Evolutionary conservation across 805 yeast genomes (phyloP), one percentile per base, ranked within the genome.

Genomic region (Helenozyma baotianmanensis): DNA sequence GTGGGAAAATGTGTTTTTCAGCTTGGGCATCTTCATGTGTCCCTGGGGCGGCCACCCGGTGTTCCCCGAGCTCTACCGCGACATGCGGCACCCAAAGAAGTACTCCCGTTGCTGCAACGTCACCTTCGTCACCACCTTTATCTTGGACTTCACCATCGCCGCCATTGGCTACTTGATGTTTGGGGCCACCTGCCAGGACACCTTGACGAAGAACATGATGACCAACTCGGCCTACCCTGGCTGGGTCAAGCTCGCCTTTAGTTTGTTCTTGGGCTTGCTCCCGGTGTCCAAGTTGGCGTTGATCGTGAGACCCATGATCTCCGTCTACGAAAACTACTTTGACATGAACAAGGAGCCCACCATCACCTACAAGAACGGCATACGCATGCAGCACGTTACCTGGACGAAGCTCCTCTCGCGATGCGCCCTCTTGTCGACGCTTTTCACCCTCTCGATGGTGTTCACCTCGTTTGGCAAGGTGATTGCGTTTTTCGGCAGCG

Each of bases 41-140:
- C 89, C 90, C 1, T 84, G 83, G 66, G 88, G 92, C 5, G 90
- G 92, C 0, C 92, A 84, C 58, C 86, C 92, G 4, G 74, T 84
- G 16, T 84, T 83, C 49, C 92, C 92, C 2, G 83, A 83, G 44
- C 64, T 83, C 33, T 79, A 77, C 52, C 69, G 78, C 22, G 94
- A 83, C 54, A 79, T 83, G 82, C 68, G 83, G 33, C 82, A 77
- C 43, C 89, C 90, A 3, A 43, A 60, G 17, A 78, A 80, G 48
- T 83, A 74, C 52, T 44, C 53, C n/a, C 51, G 53, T 14, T 69
- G 80, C 37, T 64, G 80, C 32, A 65, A 70, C 23, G 54, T 74
- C 11, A 75, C 85, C 0, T 83, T 80, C 50, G 42, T 66, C 2
- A 65, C 74, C 38, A 80, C 89, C 0, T 72, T 76, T 40, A 27